Evolutionary conservation across 2,329 filamentous ascomycete species (phyloP).

Genomic region (Phialophora macrospora): DNA sequence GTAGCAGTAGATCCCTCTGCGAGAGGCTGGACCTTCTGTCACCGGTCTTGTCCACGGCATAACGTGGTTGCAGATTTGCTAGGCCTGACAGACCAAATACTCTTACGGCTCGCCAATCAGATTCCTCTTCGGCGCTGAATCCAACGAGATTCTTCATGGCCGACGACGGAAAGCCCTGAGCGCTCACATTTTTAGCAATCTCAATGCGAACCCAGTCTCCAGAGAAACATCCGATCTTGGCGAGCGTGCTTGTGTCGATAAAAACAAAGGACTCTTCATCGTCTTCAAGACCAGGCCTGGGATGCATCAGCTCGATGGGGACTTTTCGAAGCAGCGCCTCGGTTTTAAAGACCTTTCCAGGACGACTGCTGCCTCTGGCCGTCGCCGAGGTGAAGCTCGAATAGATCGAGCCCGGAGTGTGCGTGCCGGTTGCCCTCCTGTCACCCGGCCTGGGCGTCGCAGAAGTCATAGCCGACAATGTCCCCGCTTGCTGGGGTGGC

Average conservation of each 20-base stretch:
- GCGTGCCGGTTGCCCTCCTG: slow-evolving; percentile 72
- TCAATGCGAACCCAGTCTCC: slow-evolving; percentile 95
- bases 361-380: slow-evolving; percentile 71
- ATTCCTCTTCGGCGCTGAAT: slow-evolving; percentile 56
- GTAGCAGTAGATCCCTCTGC: slow-evolving; percentile 49
- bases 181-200: slow-evolving; percentile 67
- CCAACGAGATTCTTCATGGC: slow-evolving; percentile 25
- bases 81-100: slow-evolving; percentile 83
- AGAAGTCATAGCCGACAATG: slow-evolving; percentile 76
- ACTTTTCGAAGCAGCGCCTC: slow-evolving; percentile 76
- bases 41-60: slow-evolving; percentile 57
- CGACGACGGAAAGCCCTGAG: slow-evolving; percentile 42
- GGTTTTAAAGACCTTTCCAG: slow-evolving; percentile 81
- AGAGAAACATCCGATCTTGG: slow-evolving; percentile 93
- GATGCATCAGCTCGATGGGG: slow-evolving; percentile 78
- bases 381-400: slow-evolving; percentile 87
- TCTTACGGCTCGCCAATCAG: slow-evolving; percentile 84
- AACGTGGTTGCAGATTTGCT: slow-evolving; percentile 59
- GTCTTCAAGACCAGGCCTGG: slow-evolving; percentile 81
- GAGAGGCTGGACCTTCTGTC: slow-evolving; percentile 61
- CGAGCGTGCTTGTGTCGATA: slow-evolving; percentile 82
- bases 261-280: slow-evolving; percentile 86
- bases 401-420: slow-evolving; percentile 85
- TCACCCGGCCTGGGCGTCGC: slow-evolving; percentile 79
- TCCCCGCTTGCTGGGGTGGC: slow-evolving; percentile 76